These are phyloP conservation scores for Daedaleopsis nitida DNA, from an alignment of 768 basidiomycete genomes.

Conservation along the genomic window DNA sequence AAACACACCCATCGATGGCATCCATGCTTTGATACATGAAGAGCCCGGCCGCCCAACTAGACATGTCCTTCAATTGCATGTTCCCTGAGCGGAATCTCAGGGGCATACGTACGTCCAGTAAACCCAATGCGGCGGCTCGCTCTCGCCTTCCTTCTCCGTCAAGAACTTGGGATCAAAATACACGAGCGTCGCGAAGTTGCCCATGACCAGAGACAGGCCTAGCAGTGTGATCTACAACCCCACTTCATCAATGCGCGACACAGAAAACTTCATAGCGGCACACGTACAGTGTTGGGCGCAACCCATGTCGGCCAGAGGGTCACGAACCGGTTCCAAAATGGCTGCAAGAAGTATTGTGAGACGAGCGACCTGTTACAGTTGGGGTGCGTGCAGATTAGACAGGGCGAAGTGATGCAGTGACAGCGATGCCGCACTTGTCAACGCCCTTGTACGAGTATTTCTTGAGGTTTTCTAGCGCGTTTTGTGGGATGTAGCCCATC, in stretches of 20 bases:
- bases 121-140: conserved; percentile 78
- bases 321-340: conserved; percentile 92
- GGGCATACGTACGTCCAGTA: conserved; percentile 75
- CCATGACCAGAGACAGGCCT: conserved; percentile 76
- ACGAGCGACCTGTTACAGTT: conserved; percentile 60
- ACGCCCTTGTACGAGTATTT: conserved; percentile 80
- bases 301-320: conserved; percentile 82
- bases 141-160: conserved; percentile 61
- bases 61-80: not conserved
- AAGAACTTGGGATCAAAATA: conserved; percentile 83
- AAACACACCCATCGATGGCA: conserved; percentile 82
- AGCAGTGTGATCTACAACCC: conserved; percentile 82
- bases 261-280: not conserved
- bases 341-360: conserved; percentile 75
- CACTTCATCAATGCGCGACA: conserved; percentile 6
- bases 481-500: conserved; percentile 68
- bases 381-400: not conserved
- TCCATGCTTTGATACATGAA: conserved; percentile 92
- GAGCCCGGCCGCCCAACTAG: conserved; percentile 83
- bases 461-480: conserved; percentile 73
- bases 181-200: conserved; percentile 83
- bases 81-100: not conserved
- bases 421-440: conserved; percentile 61
- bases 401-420: not conserved
- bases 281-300: conserved; percentile 84